A percentile compares a stretch with the other conserved stretches of the same genome.
phyloP scores from a whole-genome alignment of 441 rosid species.

The Brassica hybrid region DNA sequence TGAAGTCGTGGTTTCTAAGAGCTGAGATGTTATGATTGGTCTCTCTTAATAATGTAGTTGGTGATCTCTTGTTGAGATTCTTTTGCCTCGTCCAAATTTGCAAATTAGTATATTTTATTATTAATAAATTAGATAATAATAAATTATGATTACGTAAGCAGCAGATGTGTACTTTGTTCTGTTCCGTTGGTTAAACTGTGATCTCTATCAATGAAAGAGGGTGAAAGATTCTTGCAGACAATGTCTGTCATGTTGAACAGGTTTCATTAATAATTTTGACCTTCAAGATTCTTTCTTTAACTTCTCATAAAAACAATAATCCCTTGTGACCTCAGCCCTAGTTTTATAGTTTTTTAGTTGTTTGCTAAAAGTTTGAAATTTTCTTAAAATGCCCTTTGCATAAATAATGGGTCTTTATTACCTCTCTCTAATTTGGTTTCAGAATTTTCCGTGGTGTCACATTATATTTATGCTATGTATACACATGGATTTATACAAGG shows the following conservation, averaged over 20 bases:
- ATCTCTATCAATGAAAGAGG: constrained; percentile 34
- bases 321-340: constrained; percentile 46
- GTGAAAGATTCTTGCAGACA: constrained; percentile 46
- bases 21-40: constrained; percentile 19
- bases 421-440: constrained; percentile 14
- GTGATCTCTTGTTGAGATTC: constrained; percentile 43
- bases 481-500: background rate
- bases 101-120: background rate
- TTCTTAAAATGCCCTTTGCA: constrained; percentile 34
- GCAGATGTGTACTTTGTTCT: constrained; percentile 40
- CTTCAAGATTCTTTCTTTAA: constrained; percentile 45
- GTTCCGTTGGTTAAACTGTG: constrained; percentile 33
- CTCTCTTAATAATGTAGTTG: constrained; percentile 43
- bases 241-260: constrained; percentile 44
- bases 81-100: constrained; percentile 15
- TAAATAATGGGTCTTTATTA: constrained; percentile 7
- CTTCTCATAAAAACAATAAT: constrained; percentile 34
- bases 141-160: constrained; percentile 39
- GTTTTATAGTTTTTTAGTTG: constrained; percentile 10
- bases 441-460: constrained; percentile 21
- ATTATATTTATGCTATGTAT: background rate
- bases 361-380: constrained; percentile 38
- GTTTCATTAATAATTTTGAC: constrained; percentile 44
- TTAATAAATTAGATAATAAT: constrained; percentile 22
- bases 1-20: constrained; percentile 23